A percentile compares a stretch with the other conserved stretches of the same genome.
Evolutionary conservation across 805 yeast genomes (phyloP).

Genomic region (Wickerhamomyces queroliae): DNA sequence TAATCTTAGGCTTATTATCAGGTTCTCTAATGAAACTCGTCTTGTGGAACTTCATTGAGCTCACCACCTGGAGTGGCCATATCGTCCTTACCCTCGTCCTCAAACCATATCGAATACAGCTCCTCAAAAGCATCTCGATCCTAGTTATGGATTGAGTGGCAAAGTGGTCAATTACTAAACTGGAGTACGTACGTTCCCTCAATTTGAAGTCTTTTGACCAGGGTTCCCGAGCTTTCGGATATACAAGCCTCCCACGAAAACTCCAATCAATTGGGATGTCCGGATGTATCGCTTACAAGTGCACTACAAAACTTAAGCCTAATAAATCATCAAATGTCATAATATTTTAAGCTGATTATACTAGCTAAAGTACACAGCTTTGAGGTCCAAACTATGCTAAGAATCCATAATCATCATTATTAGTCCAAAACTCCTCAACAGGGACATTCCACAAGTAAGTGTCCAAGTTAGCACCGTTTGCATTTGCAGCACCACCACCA

Average conservation of each 20-base stretch:
- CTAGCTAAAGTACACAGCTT: too few species aligned
- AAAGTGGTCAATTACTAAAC: too few species aligned
- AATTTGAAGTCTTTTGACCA: too few species aligned
- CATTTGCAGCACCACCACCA: neutral
- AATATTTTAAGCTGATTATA: too few species aligned
- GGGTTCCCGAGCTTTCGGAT: too few species aligned
- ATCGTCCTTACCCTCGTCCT: neutral
- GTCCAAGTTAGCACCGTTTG: neutral
- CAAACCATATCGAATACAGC: neutral
- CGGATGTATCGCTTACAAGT: neutral
- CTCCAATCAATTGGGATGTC: neutral
- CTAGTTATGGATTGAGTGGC: too few species aligned
- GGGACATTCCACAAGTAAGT: conserved; percentile 24
- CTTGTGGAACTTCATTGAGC: too few species aligned
- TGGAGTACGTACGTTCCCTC: too few species aligned
- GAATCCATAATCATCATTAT: conserved; percentile 44
- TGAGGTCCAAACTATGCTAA: too few species aligned
- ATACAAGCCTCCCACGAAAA: neutral
- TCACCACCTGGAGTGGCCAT: too few species aligned
- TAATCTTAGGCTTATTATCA: neutral
- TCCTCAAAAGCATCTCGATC: neutral
- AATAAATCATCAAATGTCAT: too few species aligned
- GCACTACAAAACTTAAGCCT: neutral
- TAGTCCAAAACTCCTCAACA: conserved; percentile 42
- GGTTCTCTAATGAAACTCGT: too few species aligned